These are phyloP conservation scores for Chaetomium globosum DNA, from an alignment of 2,329 filamentous ascomycete species.

Conservation along the genomic window DNA sequence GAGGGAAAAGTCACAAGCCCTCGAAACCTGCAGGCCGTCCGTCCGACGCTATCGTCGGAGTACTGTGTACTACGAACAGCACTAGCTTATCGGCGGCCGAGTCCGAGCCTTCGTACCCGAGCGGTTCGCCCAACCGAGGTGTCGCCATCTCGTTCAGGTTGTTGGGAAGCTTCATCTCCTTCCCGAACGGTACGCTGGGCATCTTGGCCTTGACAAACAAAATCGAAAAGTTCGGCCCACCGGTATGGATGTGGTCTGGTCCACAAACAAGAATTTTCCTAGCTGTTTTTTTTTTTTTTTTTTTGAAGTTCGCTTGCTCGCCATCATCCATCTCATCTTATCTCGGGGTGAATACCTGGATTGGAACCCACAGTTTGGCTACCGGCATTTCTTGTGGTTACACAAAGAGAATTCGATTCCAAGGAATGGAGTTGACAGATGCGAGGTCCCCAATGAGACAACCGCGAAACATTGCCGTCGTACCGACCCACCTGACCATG, in stretches of 20 bases:
- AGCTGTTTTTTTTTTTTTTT: neutral
- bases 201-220: constrained; percentile 23
- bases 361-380: neutral
- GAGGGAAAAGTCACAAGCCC: too few species aligned
- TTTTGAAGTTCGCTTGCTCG: neutral
- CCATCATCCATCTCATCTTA: neutral
- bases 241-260: neutral
- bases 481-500: neutral
- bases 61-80: neutral
- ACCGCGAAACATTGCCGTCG: neutral
- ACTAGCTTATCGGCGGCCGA: constrained; percentile 13
- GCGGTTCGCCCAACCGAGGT: neutral
- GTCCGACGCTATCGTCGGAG: too few species aligned
- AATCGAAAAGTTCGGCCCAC: constrained; percentile 6
- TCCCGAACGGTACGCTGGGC: constrained; percentile 22
- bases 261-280: neutral
- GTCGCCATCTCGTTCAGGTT: neutral
- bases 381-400: neutral
- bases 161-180: constrained; percentile 20
- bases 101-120: constrained; percentile 4
- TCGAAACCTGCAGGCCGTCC: neutral
- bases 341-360: neutral
- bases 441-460: neutral
- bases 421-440: neutral
- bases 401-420: neutral